Base-by-base conservation (phyloP, 768 basidiomycete species). In the Tulasnella sp. region DNA sequence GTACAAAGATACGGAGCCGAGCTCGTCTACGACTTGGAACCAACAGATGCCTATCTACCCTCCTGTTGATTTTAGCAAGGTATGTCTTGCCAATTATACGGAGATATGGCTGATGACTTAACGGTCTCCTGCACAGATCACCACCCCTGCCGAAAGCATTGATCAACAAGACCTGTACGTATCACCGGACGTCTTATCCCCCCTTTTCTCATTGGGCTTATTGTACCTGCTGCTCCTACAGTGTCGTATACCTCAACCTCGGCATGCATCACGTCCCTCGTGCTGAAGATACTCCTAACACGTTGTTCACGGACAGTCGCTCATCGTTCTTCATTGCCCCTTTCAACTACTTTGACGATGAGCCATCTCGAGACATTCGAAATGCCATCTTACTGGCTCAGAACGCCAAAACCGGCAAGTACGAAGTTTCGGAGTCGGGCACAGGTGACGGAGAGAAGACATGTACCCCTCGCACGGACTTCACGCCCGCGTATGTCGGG, bases 201-300 rank as follows among this genome's bases (percentile, higher is more conserved):
- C 17, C 17, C 44, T 7, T 19, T 7, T 7, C 17, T 47, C 22
- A 7, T 22, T 19, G 7, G 17, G 22, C 44, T 7, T 19, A 47
- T 1, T 22, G 17, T 7, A n/a, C n/a, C n/a, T n/a, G n/a, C n/a
- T n/a, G n/a, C 44, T 19, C 22, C 7, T 47, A 7, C 44, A 47
- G 44, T 6, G 63, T 64, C 34, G 63, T 64, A 7, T 64, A 64
- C 63, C 32, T 64, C 63, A 64, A 64, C 19, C 63, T 64, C 16
- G 63, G 63, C 63, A 64, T 64, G 63, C 63, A 64, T 8, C 63
- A 64, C 37, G 34, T 64, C 63, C 63, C 63, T 64, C 63, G 63
- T 7, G 63, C 63, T 16, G 63, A 64, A 64, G 63, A 64, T n/a
- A 64, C 63, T n/a, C 63, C 63, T 19, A 64, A 64, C 37, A 64